These are phyloP conservation scores for Dryadomyces sulphureus DNA, from an alignment of 2,329 filamentous ascomycete genomes.

Conservation along the genomic window DNA sequence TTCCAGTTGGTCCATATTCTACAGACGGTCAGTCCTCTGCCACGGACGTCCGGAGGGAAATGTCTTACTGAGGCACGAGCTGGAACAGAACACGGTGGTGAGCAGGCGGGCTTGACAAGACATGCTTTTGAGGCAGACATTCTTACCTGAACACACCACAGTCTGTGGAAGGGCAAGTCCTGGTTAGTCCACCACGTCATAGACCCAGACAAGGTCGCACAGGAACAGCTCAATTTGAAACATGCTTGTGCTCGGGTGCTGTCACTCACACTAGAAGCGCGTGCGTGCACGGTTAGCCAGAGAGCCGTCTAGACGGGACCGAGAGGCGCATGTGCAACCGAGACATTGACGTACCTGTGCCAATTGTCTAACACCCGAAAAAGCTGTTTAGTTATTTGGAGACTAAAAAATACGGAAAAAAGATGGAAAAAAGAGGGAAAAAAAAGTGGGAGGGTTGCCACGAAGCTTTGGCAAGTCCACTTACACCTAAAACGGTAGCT, in stretches of 20 bases:
- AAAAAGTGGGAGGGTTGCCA: too few relatives aligned
- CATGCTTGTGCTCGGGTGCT: neutral
- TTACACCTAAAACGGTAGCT: constrained; percentile 24
- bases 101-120: constrained; percentile 9
- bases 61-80: constrained; percentile 1
- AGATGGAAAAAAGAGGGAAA: too few relatives aligned
- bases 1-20: constrained; percentile 47
- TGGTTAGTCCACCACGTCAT: neutral
- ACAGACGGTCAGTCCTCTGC: neutral
- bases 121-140: neutral
- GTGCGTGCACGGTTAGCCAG: neutral
- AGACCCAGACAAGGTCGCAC: neutral
- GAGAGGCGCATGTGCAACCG: neutral
- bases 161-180: constrained; percentile 4
- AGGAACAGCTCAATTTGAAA: neutral
- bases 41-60: neutral
- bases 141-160: constrained; percentile 27
- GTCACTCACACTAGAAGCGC: neutral
- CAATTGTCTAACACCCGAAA: constrained; percentile 14
- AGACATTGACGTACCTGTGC: constrained; percentile 13
- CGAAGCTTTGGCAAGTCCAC: constrained; percentile 12
- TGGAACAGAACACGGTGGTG: constrained; percentile 7
- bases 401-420: too few relatives aligned
- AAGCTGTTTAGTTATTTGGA: neutral
- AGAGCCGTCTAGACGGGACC: neutral